Base-by-base conservation (phyloP, 139 green algal genomes). In the Limnomonas spitsbergensis region DNA sequence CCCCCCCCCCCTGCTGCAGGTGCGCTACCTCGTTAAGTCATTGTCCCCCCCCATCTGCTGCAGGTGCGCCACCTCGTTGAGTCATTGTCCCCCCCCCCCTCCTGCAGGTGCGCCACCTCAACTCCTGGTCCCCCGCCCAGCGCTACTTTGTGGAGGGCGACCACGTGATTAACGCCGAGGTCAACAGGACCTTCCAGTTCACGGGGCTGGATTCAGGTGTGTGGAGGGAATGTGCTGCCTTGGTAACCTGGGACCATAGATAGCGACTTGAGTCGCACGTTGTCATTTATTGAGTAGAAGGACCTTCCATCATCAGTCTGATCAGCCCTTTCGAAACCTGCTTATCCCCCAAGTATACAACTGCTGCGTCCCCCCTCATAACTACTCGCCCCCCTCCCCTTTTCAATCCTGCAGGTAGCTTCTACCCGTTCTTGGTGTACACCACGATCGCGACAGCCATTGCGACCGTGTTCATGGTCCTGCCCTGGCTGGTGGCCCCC, bases 81-180 rank as follows among this genome's bases (percentile, higher is more conserved):
- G n/a, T n/a, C n/a, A n/a, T n/a, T n/a, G n/a, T n/a, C n/a, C n/a
- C n/a, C n/a, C n/a, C n/a, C n/a, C n/a, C n/a, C n/a, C n/a, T n/a
- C n/a, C n/a, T n/a, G n/a, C 47, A 61, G 20, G 20, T 14, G 47
- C 47, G 47, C 20, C 47, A 61, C 14, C 47, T 61, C 47, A 61
- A 61, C 47, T 14, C 47, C 20, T 61, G 61, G 61, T 72, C 78
- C 1, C 83, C 83, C 0, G 79, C 76, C 1, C 79, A 84, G 79
- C 83, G 83, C 34, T 87, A 87, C 83, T 87, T 84, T 68, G 83
- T 87, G 61, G 83, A 87, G 79, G 83, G 83, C 53, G 76, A 87
- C 56, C 78, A 87, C 61, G 82, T 87, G 38, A 69, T 87, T 2
- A 20, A 72, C 1, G 75, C 78, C 4, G 82, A 87, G 78, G 66